Percentiles rank a stretch among this genome's conserved stretches.
Conservation (phyloP, 2,329 filamentous ascomycete species). For the Gaeumannomyces tritici region DNA sequence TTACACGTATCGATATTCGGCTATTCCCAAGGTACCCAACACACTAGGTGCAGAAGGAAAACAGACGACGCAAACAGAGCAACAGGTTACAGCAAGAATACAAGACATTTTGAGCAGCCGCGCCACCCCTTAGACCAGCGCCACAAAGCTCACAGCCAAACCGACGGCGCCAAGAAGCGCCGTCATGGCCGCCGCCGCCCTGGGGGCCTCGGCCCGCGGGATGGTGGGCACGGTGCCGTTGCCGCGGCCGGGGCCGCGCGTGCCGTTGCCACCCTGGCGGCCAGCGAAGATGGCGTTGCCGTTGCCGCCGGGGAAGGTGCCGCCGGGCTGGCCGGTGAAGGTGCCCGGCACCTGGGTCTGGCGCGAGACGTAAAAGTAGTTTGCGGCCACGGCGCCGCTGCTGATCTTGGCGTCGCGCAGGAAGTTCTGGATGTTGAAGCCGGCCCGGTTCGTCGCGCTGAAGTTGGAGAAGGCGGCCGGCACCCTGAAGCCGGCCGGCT, state of each 20-base stretch:
- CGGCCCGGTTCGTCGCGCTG: constrained; percentile 5
- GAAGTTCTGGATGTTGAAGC: constrained; percentile 5
- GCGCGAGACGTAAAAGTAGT: constrained; percentile 8
- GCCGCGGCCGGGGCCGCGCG: no score
- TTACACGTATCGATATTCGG: neutral
- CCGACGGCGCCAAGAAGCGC: neutral
- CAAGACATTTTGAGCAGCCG: neutral
- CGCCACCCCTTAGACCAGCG: neutral
- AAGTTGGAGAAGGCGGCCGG: constrained; percentile 2
- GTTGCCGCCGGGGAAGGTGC: constrained; percentile 6
- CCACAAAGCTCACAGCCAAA: neutral
- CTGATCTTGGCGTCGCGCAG: constrained; percentile 4
- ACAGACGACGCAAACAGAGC: neutral
- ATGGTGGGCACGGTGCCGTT: neutral
- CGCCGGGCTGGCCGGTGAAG: constrained; percentile 5
- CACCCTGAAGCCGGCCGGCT: constrained; percentile 5
- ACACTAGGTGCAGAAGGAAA: neutral
- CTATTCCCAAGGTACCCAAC: neutral
- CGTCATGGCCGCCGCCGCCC: neutral
- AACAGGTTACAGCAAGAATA: neutral
- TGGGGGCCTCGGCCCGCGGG: neutral
- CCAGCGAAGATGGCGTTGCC: constrained; percentile 6
- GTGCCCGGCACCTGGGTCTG: constrained; percentile 4
- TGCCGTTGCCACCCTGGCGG: neutral
- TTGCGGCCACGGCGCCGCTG: constrained; percentile 5